Percentiles rank a stretch among this genome's conserved stretches.
Evolutionary conservation across 257 asterid genomes (phyloP).

Genomic region (Phtheirospermum japonicum): DNA sequence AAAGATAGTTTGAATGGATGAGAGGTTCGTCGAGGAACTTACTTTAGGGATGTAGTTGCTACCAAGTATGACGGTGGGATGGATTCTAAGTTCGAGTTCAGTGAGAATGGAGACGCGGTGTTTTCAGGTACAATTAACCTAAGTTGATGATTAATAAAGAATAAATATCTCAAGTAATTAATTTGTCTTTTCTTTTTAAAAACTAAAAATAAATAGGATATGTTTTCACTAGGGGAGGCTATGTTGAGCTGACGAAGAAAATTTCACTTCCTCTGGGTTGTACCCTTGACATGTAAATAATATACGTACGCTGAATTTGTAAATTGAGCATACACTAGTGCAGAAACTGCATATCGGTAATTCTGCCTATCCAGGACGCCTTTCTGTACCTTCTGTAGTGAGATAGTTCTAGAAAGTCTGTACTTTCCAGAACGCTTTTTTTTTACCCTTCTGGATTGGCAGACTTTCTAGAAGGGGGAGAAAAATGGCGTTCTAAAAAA

Average conservation of each 20-base stretch:
- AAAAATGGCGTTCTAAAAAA: too few species aligned
- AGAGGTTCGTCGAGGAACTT: slow-evolving; percentile 90
- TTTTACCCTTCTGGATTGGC: too few species aligned
- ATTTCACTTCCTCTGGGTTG: slow-evolving; percentile 84
- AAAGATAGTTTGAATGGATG: slow-evolving; percentile 77
- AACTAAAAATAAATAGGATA: slow-evolving; percentile 63
- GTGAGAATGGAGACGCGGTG: slow-evolving; percentile 61
- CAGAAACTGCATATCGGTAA: too few species aligned
- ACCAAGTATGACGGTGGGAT: slow-evolving; percentile 92
- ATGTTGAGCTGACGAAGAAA: slow-evolving; percentile 65
- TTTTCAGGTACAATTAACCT: slow-evolving; percentile 64
- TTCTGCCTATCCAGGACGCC: too few species aligned
- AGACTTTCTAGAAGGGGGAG: too few species aligned
- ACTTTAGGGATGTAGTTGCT: slow-evolving; percentile 76
- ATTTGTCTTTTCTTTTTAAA: not conserved
- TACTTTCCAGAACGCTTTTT: too few species aligned
- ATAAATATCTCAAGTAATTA: slow-evolving; percentile 2
- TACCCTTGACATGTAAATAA: slow-evolving; percentile 86
- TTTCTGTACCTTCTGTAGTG: too few species aligned
- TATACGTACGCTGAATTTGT: not conserved
- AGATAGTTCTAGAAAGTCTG: too few species aligned
- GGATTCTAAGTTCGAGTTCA: slow-evolving; percentile 84
- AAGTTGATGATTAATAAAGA: not conserved
- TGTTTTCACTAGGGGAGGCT: slow-evolving; percentile 92
- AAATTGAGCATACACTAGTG: too few species aligned